Evolutionary conservation across 306 rosid genomes (phyloP), one percentile per base, ranked within the genome.

Genomic region (Elaeagnus macrophylla): DNA sequence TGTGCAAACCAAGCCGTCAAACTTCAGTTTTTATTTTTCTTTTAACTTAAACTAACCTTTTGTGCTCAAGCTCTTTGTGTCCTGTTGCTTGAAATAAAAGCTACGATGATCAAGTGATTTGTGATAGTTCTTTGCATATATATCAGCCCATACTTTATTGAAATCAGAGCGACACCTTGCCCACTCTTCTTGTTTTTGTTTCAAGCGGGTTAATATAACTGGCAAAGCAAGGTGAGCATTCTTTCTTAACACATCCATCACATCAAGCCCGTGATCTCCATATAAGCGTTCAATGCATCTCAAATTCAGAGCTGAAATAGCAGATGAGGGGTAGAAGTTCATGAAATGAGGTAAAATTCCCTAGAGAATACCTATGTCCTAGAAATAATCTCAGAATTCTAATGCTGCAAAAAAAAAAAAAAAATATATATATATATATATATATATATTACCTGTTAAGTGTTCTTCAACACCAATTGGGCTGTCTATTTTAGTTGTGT

Each of bases 131-230:
- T 93, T 93, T 3, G 96, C 63, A 75, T 93, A 93, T 79, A 93
- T 87, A 38, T 93, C 99, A 50, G 94, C 96, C 99, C 99, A 93
- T 56, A 93, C 99, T 79, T 87, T 93, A 74, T 81, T 84, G 56
- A 87, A 93, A 72, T 93, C 99, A 51, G 89, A 67, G 52, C 94
- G 99, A 59, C 96, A 93, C 73, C 78, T 78, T 51, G 89, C 95
- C 99, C 99, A 93, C 73, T 87, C 99, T 54, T 93, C 96, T 64
- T 93, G 95, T 76, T 93, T 93, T 81, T 87, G 99, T 85, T 87
- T 93, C 82, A 93, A 59, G 66, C 99, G 95, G 5, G 81, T 80
- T 78, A 84, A 72, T 69, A 87, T 87, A 68, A 93, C 96, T 19
- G 99, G 99, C 82, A 93, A 78, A 69, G 95, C 89, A 69, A 82